These are phyloP conservation scores for Picea sitchensis DNA, from an alignment of 75 land plant genomes.

Conservation along the genomic window DNA sequence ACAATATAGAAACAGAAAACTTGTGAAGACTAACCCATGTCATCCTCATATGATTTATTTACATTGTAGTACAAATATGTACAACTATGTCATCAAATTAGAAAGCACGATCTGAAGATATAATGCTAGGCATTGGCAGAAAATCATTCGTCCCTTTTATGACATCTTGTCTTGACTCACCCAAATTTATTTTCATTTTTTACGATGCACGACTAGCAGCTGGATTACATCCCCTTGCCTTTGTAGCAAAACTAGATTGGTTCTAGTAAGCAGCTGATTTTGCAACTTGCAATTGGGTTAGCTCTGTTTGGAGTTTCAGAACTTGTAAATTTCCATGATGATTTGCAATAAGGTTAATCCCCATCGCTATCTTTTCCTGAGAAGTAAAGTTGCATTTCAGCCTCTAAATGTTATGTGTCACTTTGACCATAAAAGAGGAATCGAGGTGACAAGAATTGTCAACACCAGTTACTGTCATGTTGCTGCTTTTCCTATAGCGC, in stretches of 20 bases:
- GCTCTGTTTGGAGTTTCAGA: background rate
- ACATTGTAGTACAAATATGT: too few species aligned
- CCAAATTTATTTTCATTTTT: too few species aligned
- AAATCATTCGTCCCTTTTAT: too few species aligned
- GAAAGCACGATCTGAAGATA: too few species aligned
- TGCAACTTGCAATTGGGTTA: constrained; percentile 26
- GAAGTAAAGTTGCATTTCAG: constrained; percentile 47
- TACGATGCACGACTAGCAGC: too few species aligned
- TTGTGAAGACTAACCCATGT: too few species aligned
- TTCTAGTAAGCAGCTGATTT: constrained; percentile 24
- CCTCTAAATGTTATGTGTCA: constrained; percentile 31
- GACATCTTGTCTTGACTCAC: too few species aligned
- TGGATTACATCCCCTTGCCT: too few species aligned
- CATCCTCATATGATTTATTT: too few species aligned
- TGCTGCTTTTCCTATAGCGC: constrained; percentile 23
- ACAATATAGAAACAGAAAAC: too few species aligned
- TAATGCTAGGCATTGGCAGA: too few species aligned
- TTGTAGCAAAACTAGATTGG: constrained; percentile 39
- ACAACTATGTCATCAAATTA: too few species aligned
- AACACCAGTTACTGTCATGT: constrained; percentile 12
- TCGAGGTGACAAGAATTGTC: constrained; percentile 21
- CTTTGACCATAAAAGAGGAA: constrained; percentile 34
- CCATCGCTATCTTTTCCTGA: constrained; percentile 48
- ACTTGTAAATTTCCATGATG: background rate
- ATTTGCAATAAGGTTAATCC: background rate